phyloP scores from a whole-genome alignment of 345 rosid genomes.

The Hirschfeldia incana region DNA sequence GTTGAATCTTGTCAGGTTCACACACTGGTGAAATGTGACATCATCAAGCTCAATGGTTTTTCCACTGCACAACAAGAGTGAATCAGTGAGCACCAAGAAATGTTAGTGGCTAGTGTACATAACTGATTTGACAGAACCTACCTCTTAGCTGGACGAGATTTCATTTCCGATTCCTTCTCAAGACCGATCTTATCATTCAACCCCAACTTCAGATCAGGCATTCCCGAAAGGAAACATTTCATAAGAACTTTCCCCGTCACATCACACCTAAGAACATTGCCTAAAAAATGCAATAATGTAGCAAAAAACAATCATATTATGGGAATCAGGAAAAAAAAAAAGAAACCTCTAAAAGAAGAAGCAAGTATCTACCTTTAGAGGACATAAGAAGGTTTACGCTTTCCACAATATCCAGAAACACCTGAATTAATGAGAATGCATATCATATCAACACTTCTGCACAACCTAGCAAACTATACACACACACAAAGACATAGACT shows the following conservation, averaged over 20 bases:
- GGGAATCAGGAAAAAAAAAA: constrained; percentile 5
- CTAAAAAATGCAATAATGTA: constrained; percentile 44
- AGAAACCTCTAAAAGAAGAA: not conserved
- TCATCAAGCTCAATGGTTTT: constrained; percentile 99
- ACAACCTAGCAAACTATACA: not conserved
- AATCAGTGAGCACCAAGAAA: not conserved
- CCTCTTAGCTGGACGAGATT: constrained; percentile 97
- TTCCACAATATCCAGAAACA: constrained; percentile 97
- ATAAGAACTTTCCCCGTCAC: constrained; percentile 95
- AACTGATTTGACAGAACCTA: constrained; percentile 31
- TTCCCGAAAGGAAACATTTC: constrained; percentile 99
- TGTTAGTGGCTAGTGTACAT: not conserved
- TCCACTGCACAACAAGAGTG: constrained; percentile 57
- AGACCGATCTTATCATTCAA: constrained; percentile 99
- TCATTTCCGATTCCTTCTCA: constrained; percentile 95
- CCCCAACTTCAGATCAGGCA: constrained; percentile 99
- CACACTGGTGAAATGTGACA: constrained; percentile 98
- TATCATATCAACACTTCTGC: not conserved
- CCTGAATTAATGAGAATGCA: constrained; percentile 50
- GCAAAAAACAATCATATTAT: constrained; percentile 11
- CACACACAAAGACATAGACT: not conserved
- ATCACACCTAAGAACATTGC: constrained; percentile 93
- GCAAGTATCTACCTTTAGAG: constrained; percentile 68
- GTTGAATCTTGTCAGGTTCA: constrained; percentile 95
- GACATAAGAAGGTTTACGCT: constrained; percentile 99